Base-by-base conservation (phyloP, 768 basidiomycete species). In the Lactifluus echinatus region DNA sequence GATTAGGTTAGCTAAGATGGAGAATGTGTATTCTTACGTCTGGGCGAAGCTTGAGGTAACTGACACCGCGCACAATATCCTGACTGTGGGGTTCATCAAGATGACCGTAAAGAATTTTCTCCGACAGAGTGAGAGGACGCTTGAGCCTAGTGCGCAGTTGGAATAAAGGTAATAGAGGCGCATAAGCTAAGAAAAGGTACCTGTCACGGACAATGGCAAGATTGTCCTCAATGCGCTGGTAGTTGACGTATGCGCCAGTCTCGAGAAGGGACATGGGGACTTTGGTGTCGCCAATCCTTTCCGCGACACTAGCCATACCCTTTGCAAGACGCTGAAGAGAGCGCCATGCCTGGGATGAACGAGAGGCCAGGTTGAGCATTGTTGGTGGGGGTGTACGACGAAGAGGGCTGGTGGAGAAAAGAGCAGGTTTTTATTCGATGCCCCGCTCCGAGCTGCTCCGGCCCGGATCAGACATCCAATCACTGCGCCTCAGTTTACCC, bases 91-190 rank as follows among this genome's bases (percentile, higher is more conserved):
- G 84, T 73, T 97, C 89, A 73, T 97, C 95, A 65, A 98, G 80
- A 76, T 99, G 96, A 56, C 96, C 96, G 72, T 99, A 99, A 39
- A 97, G 77, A 68, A 96, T 87, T 82, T 97, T 96, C 74, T 97
- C 94, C 57, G 94, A 93, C 65, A 95, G 74, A 15, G 94, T 96
- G 72, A 96, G 74, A 42, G 93, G 93, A 34, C 92, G 89, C 66
- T 86, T 81, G 65, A 96, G 76, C 70, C 93, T 95, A 57, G 14
- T 12, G 21, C 5, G 17, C 33, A 14, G 39, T 60, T 7, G 56
- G 55, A 8, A 50, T 28, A 19, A 21, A 57, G 15, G 44, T 39
- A 11, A 23, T 11, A n/a, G 0, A 14, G 6, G 14, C 6, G 11
- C 8, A 8, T 24, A 8, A n/a, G 12, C 10, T 14, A 31, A 28